These are phyloP conservation scores for Rhododendron henanense DNA, from an alignment of 148 eudicot genomes.

Conservation along the genomic window DNA sequence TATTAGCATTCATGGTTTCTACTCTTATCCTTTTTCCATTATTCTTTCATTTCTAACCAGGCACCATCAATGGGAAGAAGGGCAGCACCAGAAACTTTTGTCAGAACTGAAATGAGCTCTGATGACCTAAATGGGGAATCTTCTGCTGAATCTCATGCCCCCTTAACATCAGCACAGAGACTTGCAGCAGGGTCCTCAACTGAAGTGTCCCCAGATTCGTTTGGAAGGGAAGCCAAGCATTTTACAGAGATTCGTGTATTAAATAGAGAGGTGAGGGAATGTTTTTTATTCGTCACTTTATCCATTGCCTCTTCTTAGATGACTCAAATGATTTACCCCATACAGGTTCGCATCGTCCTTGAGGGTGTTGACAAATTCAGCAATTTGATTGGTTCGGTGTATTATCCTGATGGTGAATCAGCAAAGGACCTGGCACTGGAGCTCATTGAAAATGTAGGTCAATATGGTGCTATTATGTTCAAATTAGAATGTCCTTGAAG, in stretches of 20 bases:
- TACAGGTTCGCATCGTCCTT: slow-evolving; percentile 82
- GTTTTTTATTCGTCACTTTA: neutral
- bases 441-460: slow-evolving; percentile 52
- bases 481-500: neutral
- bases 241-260: slow-evolving; percentile 85
- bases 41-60: slow-evolving; percentile 28
- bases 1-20: neutral
- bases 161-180: slow-evolving; percentile 79
- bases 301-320: neutral
- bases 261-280: slow-evolving; percentile 76
- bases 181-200: slow-evolving; percentile 52
- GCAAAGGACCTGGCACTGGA: slow-evolving; percentile 83
- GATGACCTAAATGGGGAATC: slow-evolving; percentile 60
- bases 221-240: slow-evolving; percentile 92
- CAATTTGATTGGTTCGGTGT: slow-evolving; percentile 82
- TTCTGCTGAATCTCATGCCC: slow-evolving; percentile 47
- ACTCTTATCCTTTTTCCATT: slow-evolving; percentile 5
- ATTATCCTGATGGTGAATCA: slow-evolving; percentile 78
- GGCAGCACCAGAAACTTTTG: slow-evolving; percentile 40
- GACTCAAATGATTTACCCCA: slow-evolving; percentile 11
- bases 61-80: slow-evolving; percentile 89
- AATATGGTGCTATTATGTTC: neutral
- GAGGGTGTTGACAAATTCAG: slow-evolving; percentile 69
- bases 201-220: slow-evolving; percentile 72
- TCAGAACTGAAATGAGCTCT: slow-evolving; percentile 38